These are phyloP conservation scores for Trametes coccinea DNA, from an alignment of 768 basidiomycete species.

Conservation along the genomic window DNA sequence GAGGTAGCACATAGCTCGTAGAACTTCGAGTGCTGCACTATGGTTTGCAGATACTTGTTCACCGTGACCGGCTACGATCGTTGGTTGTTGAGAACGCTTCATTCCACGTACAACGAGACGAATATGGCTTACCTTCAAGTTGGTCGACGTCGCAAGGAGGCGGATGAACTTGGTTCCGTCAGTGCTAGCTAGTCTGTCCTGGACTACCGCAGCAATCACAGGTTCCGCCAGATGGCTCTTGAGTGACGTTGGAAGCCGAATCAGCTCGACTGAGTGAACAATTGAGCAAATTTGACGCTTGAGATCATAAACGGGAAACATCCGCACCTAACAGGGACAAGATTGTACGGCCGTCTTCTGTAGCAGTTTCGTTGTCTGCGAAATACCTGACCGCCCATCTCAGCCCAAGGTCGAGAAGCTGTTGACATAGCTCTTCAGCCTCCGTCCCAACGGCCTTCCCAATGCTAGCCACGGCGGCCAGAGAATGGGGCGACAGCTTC, in stretches of 20 bases:
- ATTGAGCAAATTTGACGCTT: not conserved
- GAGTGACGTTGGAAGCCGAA: slow-evolving; percentile 24
- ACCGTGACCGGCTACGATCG: slow-evolving; percentile 57
- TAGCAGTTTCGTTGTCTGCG: not conserved
- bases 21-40: slow-evolving; percentile 71
- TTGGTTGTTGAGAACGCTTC: no score
- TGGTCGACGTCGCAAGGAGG: slow-evolving; percentile 25
- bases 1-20: slow-evolving; percentile 42
- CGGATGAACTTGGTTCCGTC: slow-evolving; percentile 32
- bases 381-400: slow-evolving; percentile 24
- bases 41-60: slow-evolving; percentile 73
- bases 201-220: slow-evolving; percentile 61
- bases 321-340: slow-evolving; percentile 8
- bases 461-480: not conserved
- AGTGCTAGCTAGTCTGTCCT: slow-evolving; percentile 51
- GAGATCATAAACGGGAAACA: not conserved
- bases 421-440: not conserved
- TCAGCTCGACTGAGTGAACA: not conserved
- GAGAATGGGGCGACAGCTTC: not conserved
- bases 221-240: slow-evolving; percentile 72
- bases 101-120: no score
- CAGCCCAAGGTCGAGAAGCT: slow-evolving; percentile 22
- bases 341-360: slow-evolving; percentile 1
- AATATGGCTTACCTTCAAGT: slow-evolving; percentile 59
- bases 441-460: not conserved